phyloP scores from a whole-genome alignment of 2,329 filamentous ascomycete genomes.

The Venturia aucupariae region DNA sequence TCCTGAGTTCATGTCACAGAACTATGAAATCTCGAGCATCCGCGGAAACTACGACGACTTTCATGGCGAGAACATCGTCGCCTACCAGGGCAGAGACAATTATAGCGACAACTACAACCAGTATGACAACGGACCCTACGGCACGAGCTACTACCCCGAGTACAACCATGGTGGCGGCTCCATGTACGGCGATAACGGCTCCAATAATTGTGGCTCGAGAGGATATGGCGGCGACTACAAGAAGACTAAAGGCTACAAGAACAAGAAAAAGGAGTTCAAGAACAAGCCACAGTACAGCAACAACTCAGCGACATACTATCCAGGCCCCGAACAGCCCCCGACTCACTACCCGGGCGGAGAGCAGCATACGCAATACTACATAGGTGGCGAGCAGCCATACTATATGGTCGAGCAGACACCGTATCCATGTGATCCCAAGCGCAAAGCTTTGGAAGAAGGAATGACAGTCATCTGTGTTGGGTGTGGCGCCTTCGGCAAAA shows the following conservation, averaged over 20 bases:
- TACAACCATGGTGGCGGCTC: background rate
- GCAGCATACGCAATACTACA: background rate
- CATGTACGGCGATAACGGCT: background rate
- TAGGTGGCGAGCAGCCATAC: background rate
- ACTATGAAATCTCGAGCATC: background rate
- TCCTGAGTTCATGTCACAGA: background rate
- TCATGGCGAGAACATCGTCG: background rate
- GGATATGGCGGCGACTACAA: background rate
- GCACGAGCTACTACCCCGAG: background rate
- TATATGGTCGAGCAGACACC: background rate
- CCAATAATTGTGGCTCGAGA: background rate
- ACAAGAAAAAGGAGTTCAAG: background rate
- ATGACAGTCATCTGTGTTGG: slow-evolving; percentile 1
- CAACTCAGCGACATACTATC: background rate
- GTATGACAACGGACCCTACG: background rate
- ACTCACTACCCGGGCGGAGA: background rate
- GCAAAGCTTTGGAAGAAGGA: background rate
- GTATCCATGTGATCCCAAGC: background rate
- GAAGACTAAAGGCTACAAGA: background rate
- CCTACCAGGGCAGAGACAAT: background rate
- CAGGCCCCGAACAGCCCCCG: background rate
- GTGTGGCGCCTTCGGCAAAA: background rate
- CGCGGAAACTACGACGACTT: background rate
- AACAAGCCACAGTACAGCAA: background rate
- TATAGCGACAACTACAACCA: background rate